Percentiles rank a stretch among this genome's conserved stretches.
phyloP scores from a whole-genome alignment of 768 basidiomycete species.

The Mycena haematopus region DNA sequence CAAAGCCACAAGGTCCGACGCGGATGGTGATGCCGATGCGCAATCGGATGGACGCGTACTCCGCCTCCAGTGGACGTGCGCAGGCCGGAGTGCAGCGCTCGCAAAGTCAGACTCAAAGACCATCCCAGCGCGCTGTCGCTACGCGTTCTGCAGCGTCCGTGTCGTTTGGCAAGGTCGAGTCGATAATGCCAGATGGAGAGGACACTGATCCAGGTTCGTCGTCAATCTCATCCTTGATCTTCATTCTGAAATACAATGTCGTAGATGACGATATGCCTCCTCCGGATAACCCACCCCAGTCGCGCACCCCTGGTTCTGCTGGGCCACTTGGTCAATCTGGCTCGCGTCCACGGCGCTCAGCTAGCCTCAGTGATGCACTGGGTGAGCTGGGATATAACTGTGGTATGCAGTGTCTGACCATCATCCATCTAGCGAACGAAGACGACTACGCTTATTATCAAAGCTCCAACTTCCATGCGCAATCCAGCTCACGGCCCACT shows the following conservation, averaged over 20 bases:
- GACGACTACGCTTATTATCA: conserved; percentile 33
- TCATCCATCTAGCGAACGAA: conserved; percentile 27
- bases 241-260: conserved; percentile 9
- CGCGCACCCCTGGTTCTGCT: conserved; percentile 30
- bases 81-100: conserved; percentile 26
- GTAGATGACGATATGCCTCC: conserved; percentile 34
- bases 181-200: conserved; percentile 33
- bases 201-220: conserved; percentile 50
- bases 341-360: conserved; percentile 74
- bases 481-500: conserved; percentile 44
- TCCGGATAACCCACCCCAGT: conserved; percentile 36
- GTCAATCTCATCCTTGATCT: background rate
- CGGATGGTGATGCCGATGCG: conserved; percentile 23
- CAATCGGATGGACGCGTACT: conserved; percentile 24
- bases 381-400: conserved; percentile 38
- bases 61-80: conserved; percentile 14
- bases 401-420: conserved; percentile 21
- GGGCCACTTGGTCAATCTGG: conserved; percentile 46
- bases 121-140: conserved; percentile 28
- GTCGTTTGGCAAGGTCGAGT: conserved; percentile 42
- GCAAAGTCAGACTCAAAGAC: conserved; percentile 23
- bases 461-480: conserved; percentile 16
- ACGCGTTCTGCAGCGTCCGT: conserved; percentile 32
- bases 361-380: conserved; percentile 74
- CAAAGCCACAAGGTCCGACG: conserved; percentile 27